Evolutionary conservation across 768 basidiomycete species (phyloP), one percentile per base, ranked within the genome.

Genomic region (Boletus fagicola): DNA sequence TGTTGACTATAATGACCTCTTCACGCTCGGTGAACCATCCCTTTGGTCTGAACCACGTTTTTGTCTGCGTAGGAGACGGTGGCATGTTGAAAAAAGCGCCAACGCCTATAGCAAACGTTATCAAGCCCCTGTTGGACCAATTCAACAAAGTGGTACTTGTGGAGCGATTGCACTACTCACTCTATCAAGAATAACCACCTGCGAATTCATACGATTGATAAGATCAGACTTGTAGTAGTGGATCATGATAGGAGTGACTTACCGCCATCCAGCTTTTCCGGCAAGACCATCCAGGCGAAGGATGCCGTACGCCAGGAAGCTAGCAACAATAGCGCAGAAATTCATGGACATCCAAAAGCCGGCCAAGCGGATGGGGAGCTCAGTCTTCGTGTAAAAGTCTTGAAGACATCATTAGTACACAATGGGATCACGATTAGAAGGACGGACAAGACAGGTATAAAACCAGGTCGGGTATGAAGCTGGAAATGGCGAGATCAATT

Each of bases 341-440:
- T 86, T 83, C 66, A 81, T 80, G 5, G 83, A 82, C 30, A 81
- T 75, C 86, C 85, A 90, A 76, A 88, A 88, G 62, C 78, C 82
- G 1, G 84, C 85, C 11, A 89, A 75, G n/a, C 87, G 80, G 4
- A 66, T 50, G 10, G 65, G 63, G 20, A 87, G 74, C 64, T 84
- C 83, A 24, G 70, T 75, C 65, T 83, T 84, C 12, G 80, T 84
- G 65, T 86, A 86, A 52, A 81, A 87, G 38, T 63, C 62, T 58
- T n/a, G 9, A 16, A 16, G 1, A 40, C 15, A 18, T 52, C n/a
- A 9, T 56, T 28, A 52, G 28, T n/a, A 22, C 0, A 18, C 20
- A 16, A 9, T 39, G 22, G 0, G 24, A 26, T 1, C 18, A 26
- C n/a, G 20, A 8, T 20, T 10, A 8, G 24, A 49, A 26, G 11